Percentiles rank a stretch among this genome's conserved stretches.
Evolutionary conservation across 2,329 filamentous ascomycete genomes (phyloP).

Genomic region (Fusarium avenaceum): DNA sequence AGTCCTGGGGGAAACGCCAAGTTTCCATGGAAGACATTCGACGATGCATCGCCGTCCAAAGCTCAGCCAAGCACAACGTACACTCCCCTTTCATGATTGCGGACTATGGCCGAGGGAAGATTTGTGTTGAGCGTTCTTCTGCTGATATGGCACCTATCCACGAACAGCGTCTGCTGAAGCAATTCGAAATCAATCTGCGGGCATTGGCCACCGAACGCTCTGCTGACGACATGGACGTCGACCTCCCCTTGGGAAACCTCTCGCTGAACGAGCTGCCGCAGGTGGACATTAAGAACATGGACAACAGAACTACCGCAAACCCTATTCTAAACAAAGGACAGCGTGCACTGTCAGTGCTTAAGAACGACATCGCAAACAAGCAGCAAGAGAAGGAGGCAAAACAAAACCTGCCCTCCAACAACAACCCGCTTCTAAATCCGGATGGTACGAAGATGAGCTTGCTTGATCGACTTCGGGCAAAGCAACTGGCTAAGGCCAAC

Average conservation of each 20-base stretch:
- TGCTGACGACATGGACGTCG: conserved; percentile 45
- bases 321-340: conserved; percentile 75
- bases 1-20: conserved; percentile 78
- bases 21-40: conserved; percentile 76
- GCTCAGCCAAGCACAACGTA: conserved; percentile 51
- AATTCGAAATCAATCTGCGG: conserved; percentile 67
- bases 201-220: conserved; percentile 58
- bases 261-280: conserved; percentile 66
- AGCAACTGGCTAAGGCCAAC: conserved; percentile 70
- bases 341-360: conserved; percentile 76
- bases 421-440: conserved; percentile 55
- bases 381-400: conserved; percentile 62
- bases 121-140: conserved; percentile 70
- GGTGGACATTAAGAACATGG: conserved; percentile 53
- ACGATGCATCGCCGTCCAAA: conserved; percentile 74
- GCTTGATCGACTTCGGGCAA: conserved; percentile 80
- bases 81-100: conserved; percentile 60
- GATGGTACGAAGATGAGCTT: conserved; percentile 73
- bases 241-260: conserved; percentile 50
- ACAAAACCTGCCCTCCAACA: conserved; percentile 51
- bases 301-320: conserved; percentile 59
- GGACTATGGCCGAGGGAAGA: conserved; percentile 67
- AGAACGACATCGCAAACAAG: conserved; percentile 68
- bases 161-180: conserved; percentile 65
- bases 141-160: conserved; percentile 58